Evolutionary conservation across 768 basidiomycete genomes (phyloP).

Genomic region (Pleurotus pulmonarius): DNA sequence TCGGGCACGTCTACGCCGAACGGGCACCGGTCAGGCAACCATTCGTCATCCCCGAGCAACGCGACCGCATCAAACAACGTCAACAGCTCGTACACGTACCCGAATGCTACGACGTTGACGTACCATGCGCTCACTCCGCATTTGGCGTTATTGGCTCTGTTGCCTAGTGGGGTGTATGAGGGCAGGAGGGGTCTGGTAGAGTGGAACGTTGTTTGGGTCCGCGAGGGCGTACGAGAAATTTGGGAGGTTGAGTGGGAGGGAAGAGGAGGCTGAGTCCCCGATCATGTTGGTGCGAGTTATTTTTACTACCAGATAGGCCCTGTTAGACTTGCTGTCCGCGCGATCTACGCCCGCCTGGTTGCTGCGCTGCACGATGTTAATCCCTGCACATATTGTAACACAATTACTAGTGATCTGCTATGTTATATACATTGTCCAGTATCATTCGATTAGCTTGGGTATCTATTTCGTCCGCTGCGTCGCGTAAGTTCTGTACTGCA

Average conservation of each 20-base stretch:
- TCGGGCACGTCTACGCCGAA: slow-evolving; percentile 10
- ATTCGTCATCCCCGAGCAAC: not conserved
- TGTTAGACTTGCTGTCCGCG: no score
- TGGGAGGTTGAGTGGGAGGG: slow-evolving; percentile 69
- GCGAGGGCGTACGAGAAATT: slow-evolving; percentile 81
- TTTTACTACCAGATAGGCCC: no score
- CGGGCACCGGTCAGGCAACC: slow-evolving; percentile 9
- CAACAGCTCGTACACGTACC: slow-evolving; percentile 6
- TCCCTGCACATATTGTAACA: no score
- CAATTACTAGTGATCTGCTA: no score
- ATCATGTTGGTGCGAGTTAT: no score
- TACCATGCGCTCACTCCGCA: slow-evolving; percentile 78
- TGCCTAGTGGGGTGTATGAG: slow-evolving; percentile 73
- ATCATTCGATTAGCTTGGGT: no score
- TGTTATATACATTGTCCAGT: no score
- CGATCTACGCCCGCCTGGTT: no score
- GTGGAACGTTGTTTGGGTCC: slow-evolving; percentile 83
- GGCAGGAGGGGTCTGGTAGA: slow-evolving; percentile 73
- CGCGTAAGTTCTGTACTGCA: no score
- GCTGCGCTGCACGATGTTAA: no score
- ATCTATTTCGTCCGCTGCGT: no score
- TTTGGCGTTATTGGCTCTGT: slow-evolving; percentile 65
- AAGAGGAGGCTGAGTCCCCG: slow-evolving; percentile 25
- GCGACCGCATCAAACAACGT: not conserved
- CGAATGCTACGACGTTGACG: slow-evolving; percentile 62